A percentile compares a stretch with the other conserved stretches of the same genome.
Evolutionary conservation across 73 alveolate species (phyloP).

Genomic region (Paramecium octaurelia): DNA sequence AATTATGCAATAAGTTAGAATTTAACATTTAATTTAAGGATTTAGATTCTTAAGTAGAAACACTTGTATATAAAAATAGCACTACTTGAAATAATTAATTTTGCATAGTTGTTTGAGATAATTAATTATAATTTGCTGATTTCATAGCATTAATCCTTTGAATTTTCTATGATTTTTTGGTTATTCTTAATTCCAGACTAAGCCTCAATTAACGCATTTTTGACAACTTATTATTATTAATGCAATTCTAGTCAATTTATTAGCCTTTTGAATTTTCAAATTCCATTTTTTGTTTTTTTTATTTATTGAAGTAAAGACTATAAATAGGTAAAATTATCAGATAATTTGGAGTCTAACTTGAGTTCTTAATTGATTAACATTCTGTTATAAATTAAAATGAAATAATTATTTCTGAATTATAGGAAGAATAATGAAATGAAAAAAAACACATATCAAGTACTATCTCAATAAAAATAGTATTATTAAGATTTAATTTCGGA

Average conservation of each 20-base stretch:
- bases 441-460: conserved; percentile 5
- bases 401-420: conserved; percentile 17
- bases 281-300: not conserved
- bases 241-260: not conserved
- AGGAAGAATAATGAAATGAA: not conserved
- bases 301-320: not conserved
- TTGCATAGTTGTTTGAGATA: not conserved
- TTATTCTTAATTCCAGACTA: not conserved
- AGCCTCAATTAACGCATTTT: not conserved
- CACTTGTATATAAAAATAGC: too few relatives aligned
- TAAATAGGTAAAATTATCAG: not conserved
- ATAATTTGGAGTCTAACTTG: not conserved
- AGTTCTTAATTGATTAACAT: conserved; percentile 23
- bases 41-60: not conserved
- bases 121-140: not conserved
- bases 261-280: too few relatives aligned
- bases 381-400: conserved; percentile 26
- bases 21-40: not conserved
- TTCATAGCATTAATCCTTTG: not conserved
- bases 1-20: not conserved
- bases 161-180: not conserved
- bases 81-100: not conserved
- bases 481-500: conserved; percentile 4
- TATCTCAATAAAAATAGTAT: not conserved
- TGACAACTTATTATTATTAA: not conserved